Base-by-base conservation (phyloP, 2,329 filamentous ascomycete species). In the Penicillium sp. region DNA sequence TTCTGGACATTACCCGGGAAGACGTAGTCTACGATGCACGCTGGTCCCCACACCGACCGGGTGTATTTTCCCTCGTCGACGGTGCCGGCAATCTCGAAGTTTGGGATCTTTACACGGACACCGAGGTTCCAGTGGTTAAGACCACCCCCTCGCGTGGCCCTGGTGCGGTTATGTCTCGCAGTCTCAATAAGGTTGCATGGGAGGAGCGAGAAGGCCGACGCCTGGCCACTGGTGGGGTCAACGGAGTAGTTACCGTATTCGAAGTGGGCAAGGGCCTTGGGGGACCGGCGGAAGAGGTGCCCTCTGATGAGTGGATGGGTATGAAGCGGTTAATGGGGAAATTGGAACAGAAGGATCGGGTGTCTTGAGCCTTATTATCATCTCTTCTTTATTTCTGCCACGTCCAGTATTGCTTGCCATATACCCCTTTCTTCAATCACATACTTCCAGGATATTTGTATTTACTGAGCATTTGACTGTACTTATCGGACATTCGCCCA, bases 11-110 rank as follows among this genome's bases (percentile, higher is more conserved):
- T 70, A 88, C 90, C 21, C 89, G 95, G 54, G 96, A 99, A 77
- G 96, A 99, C 68, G 88, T 97, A 21, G 93, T 99, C 51, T 99
- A 99, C 77, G 93, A 97, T 72, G 93, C 91, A 3, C 89, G 88
- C 52, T 99, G 96, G 96, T 96, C 91, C 14, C 95, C 95, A 0
- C 85, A 95, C 63, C 93, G 95, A 72, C 95, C 95, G 0, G 93
- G 92, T 37, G 90, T 99, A 9, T 99, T 99, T 75, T 91, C 91
- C 1, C 86, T 96, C 21, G 95, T 98, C 2, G 96, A 99, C 67
- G 95, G 95, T 33, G 91, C 90, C 2, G 96, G 95, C 29, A 90
- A 87, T 75, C 81, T 99, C 19, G 96, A 99, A 76, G 82, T 99
- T 49, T 99, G 95, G 91, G 96, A 99, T 71, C 85, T 99, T 51